Evolutionary conservation across 2,329 filamentous ascomycete genomes (phyloP), one percentile per base, ranked within the genome.

Genomic region (Dactylellina leptospora): DNA sequence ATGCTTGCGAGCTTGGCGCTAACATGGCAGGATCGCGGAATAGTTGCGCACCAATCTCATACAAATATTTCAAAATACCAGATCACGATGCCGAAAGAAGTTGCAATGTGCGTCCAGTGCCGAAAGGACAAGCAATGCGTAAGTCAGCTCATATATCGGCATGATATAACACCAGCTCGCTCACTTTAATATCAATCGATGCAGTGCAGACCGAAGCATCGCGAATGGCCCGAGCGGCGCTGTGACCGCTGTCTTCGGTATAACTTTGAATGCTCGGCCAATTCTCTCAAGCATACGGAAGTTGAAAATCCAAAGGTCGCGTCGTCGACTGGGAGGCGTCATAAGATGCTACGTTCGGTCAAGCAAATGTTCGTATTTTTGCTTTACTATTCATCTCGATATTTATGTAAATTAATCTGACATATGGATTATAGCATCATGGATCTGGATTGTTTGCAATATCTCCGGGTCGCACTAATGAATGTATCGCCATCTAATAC

Each of bases 81-180:
- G 4, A 42, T 16, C 38, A 48, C n/a, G 23, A 48, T 56, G 51
- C 51, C 51, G 11, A 56, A 44, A 33, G 22, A 56, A 28, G 22
- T 40, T 1, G 20, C 22, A 3, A 56, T 56, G 51, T 56, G 51
- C 25, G 51, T 27, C 9, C 51, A 40, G 23, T 56, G 51, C 18
- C 51, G 51, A 8, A 44, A 42, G 13, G 36, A 44, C 36, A 56
- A 56, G 36, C 25, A 56, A 33, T 56, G 38, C 13, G 51, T 42
- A 25, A 8, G 28, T 53, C 13, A 16, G 13, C 9, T 28, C n/a
- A 10, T 48, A 48, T 25, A 47, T 47, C 18, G 22, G 11, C 18
- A 11, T 28, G 10, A 27, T 4, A 48, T 8, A n/a, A 13, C 3
- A 13, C 25, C 2, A 28, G 20, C 20, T 48, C 4, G 18, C 23